Evolutionary conservation across 805 yeast genomes (phyloP), one percentile per base, ranked within the genome.

Genomic region (Metschnikowia kofuensis): DNA sequence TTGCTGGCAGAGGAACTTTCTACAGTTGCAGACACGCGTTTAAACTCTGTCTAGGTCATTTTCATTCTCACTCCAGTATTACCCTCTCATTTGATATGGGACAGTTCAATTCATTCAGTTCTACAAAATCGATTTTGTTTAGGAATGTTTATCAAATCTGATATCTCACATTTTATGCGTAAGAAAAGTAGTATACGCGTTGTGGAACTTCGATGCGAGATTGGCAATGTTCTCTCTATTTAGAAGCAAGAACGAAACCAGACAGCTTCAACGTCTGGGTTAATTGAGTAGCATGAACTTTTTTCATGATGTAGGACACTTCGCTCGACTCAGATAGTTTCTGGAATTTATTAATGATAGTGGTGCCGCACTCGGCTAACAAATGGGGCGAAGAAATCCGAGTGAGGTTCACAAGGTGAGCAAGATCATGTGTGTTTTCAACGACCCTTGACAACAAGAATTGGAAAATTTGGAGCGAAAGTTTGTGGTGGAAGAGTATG

Each of bases 381-480:
- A 63, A 46, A 2, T 42, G 12, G 2, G 50, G 44, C 1, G 50
- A 50, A 15, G 44, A 38, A 14, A 38, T 15, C 14, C 49, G 54
- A 1, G 59, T 56, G 21, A 69, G 54, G 16, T 53, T 52, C 7
- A 67, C 35, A 35, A 69, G 59, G 30, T 65, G 66, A 13, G 62
- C 58, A 35, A 69, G 59, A n/a, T 69, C 74, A 30, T 50, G 55
- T 2, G 50, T 45, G 38, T 59, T 59, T 15, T 57, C 52, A 10
- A 68, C 59, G 1, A 56, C 50, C 32, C 57, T 49, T 15, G 52
- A 47, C 35, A 68, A 48, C 15, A 69, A 50, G 11, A 67, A 48
- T 26, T 52, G 43, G 37, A 70, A 60, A 11, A 57, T 38, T 2
- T 53, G 44, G 1, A 51, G 44, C 11, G 55, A 57, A 34, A 65